Percentiles rank a stretch among this genome's conserved stretches.
These are phyloP conservation scores for Apiotrichum mycotoxinovorans DNA, from an alignment of 1,284 basidiomycete genomes.

Conservation along the genomic window DNA sequence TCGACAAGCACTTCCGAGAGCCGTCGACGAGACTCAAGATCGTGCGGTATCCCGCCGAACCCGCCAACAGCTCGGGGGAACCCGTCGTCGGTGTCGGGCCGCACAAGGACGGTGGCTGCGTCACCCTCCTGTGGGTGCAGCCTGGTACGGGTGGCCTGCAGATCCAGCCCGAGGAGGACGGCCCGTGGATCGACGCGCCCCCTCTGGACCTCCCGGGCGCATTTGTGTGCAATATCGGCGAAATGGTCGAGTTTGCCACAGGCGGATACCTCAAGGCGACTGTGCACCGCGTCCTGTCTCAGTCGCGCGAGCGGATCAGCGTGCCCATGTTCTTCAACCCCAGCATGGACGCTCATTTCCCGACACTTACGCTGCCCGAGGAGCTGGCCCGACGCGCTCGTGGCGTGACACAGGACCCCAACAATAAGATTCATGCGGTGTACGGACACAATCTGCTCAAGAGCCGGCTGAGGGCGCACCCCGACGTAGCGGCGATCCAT, in stretches of 20 bases:
- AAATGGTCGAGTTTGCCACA: conserved; percentile 44
- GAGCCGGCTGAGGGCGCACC: conserved; percentile 15
- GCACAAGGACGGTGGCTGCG: conserved; percentile 21
- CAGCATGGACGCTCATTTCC: conserved; percentile 14
- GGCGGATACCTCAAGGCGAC: conserved; percentile 20
- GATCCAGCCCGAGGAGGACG: conserved; percentile 29
- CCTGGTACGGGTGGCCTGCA: conserved; percentile 12
- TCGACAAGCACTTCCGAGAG: conserved; percentile 14
- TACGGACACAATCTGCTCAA: conserved; percentile 21
- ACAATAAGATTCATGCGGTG: conserved; percentile 9
- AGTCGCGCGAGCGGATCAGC: conserved; percentile 10
- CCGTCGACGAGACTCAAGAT: conserved; percentile 21
- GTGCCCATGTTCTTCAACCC: conserved; percentile 22
- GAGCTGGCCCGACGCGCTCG: not conserved
- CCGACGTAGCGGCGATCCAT: conserved; percentile 14
- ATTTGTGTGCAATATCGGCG: conserved; percentile 69
- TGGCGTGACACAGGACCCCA: not conserved
- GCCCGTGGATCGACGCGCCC: conserved; percentile 70
- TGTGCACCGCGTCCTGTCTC: conserved; percentile 15
- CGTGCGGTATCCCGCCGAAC: conserved; percentile 13
- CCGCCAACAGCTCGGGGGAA: not conserved
- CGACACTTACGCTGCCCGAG: conserved; percentile 6
- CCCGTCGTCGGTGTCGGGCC: conserved; percentile 13
- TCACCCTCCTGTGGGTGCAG: conserved; percentile 19
- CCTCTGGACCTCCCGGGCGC: conserved; percentile 60